These are phyloP conservation scores for Aspergillus latus DNA, from an alignment of 2,329 filamentous ascomycete genomes.

Conservation along the genomic window DNA sequence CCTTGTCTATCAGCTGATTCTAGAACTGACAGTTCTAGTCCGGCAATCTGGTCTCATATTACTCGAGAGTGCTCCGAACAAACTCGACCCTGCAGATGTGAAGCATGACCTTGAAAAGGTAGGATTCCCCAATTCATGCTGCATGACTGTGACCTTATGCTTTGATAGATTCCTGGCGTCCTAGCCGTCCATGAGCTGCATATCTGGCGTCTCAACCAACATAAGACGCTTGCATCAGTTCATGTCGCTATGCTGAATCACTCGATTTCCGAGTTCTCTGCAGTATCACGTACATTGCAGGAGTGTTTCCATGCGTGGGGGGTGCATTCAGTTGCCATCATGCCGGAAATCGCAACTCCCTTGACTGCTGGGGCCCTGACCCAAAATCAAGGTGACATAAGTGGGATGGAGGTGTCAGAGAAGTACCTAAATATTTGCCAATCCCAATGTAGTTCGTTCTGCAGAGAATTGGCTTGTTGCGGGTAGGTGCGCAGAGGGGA, in stretches of 20 bases:
- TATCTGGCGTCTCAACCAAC: slow-evolving; percentile 71
- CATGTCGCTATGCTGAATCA: slow-evolving; percentile 64
- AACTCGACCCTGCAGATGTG: slow-evolving; percentile 62
- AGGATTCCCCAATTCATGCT: not conserved
- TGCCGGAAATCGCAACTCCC: slow-evolving; percentile 57
- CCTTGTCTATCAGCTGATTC: not conserved
- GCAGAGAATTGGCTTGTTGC: slow-evolving; percentile 56
- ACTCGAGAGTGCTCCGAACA: slow-evolving; percentile 64
- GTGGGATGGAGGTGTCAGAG: slow-evolving; percentile 13
- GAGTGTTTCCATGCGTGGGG: slow-evolving; percentile 73
- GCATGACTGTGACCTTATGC: slow-evolving; percentile 14
- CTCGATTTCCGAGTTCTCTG: slow-evolving; percentile 59
- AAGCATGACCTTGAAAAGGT: slow-evolving; percentile 64
- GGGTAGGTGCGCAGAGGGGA: slow-evolving; percentile 23
- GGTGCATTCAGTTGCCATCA: slow-evolving; percentile 69
- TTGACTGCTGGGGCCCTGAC: slow-evolving; percentile 2
- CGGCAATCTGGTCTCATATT: slow-evolving; percentile 58
- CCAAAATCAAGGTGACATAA: slow-evolving; percentile 9
- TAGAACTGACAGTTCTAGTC: slow-evolving; percentile 20
- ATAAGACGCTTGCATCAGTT: slow-evolving; percentile 67
- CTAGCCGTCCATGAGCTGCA: slow-evolving; percentile 70
- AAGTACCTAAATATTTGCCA: slow-evolving; percentile 47
- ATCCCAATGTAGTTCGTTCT: slow-evolving; percentile 53
- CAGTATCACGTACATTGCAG: slow-evolving; percentile 60
- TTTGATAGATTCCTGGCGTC: slow-evolving; percentile 61